Evolutionary conservation across 768 basidiomycete genomes (phyloP).

Genomic region (Panellus pusillus): DNA sequence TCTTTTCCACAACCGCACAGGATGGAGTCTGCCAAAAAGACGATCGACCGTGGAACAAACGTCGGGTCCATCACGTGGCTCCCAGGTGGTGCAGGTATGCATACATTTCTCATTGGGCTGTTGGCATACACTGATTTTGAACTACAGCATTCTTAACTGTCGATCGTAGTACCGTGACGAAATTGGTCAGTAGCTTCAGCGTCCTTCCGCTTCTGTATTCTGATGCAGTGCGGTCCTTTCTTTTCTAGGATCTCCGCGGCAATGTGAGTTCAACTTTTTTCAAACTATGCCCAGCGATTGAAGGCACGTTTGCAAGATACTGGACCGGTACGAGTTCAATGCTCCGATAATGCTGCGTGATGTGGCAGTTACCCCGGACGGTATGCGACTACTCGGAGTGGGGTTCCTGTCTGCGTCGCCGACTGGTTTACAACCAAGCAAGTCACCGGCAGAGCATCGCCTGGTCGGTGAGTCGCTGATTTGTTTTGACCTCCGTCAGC

Average conservation of each 20-base stretch:
- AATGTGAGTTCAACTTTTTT: constrained; percentile 37
- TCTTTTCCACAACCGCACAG: constrained; percentile 31
- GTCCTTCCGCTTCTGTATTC: constrained; percentile 4
- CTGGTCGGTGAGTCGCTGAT: constrained; percentile 53
- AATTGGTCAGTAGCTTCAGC: constrained; percentile 44
- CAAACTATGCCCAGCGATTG: not conserved
- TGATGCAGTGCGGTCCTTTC: not conserved
- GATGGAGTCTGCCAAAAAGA: constrained; percentile 68
- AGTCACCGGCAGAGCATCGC: constrained; percentile 70
- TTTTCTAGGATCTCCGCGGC: constrained; percentile 54
- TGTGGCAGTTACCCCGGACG: constrained; percentile 68
- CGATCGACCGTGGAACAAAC: constrained; percentile 53
- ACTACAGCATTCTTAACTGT: constrained; percentile 66
- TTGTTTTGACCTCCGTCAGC: not conserved
- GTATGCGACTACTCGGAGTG: constrained; percentile 62
- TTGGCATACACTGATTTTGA: not conserved
- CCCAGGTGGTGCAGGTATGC: constrained; percentile 58
- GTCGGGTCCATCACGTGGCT: constrained; percentile 72
- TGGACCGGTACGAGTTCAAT: constrained; percentile 62
- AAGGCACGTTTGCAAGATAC: constrained; percentile 34
- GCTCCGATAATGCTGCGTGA: constrained; percentile 66
- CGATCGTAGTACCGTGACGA: constrained; percentile 60
- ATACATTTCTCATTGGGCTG: not conserved
- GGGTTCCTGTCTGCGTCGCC: constrained; percentile 66
- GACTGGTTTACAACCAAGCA: constrained; percentile 64